Conservation (phyloP, 805 yeast species). For the Barnettozyma botsteinii region DNA sequence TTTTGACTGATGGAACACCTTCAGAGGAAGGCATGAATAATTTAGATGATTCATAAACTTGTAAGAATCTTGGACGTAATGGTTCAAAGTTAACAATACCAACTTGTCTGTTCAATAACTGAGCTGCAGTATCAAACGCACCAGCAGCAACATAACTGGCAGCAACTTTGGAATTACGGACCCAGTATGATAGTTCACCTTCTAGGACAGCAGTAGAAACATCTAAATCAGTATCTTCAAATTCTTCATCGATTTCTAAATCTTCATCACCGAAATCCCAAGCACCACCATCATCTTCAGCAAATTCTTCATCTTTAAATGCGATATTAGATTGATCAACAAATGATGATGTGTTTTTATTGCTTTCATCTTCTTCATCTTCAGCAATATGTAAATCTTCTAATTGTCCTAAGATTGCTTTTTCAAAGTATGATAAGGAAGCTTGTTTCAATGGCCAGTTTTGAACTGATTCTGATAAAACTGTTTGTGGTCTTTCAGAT, state of each 20-base stretch:
- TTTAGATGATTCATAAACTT: slow-evolving; percentile 77
- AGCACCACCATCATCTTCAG: slow-evolving; percentile 53
- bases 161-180: slow-evolving; percentile 80
- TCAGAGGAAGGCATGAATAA: slow-evolving; percentile 63
- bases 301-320: slow-evolving; percentile 39
- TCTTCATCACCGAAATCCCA: slow-evolving; percentile 84
- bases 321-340: slow-evolving; percentile 29
- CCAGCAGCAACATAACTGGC: slow-evolving; percentile 96
- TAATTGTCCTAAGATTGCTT: slow-evolving; percentile 71
- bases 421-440: slow-evolving; percentile 75
- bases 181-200: slow-evolving; percentile 71
- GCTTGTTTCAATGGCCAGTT: slow-evolving; percentile 84
- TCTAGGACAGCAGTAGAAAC: slow-evolving; percentile 26
- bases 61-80: slow-evolving; percentile 72
- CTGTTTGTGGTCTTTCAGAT: slow-evolving; percentile 42
- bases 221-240: slow-evolving; percentile 41
- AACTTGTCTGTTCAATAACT: slow-evolving; percentile 80
- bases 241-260: slow-evolving; percentile 61
- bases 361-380: slow-evolving; percentile 26
- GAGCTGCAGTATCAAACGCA: slow-evolving; percentile 93
- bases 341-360: slow-evolving; percentile 21
- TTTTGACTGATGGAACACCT: slow-evolving; percentile 65
- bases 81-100: slow-evolving; percentile 89
- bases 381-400: slow-evolving; percentile 56
- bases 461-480: slow-evolving; percentile 35